phyloP scores from a whole-genome alignment of 78 protist species.

The Anaeramoeba flamelloides region DNA sequence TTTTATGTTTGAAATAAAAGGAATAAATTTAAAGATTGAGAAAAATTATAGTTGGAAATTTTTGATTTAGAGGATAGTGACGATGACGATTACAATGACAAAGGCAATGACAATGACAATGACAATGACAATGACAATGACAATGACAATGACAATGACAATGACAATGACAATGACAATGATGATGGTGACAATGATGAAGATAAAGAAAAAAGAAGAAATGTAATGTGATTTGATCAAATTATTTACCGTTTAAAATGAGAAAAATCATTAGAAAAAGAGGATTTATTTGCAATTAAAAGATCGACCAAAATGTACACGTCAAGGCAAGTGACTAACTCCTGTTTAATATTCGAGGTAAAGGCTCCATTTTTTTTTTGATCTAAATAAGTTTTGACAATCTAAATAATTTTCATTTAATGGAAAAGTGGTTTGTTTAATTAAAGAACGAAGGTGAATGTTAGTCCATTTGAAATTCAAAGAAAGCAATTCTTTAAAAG shows the following conservation, averaged over 20 bases:
- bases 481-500: too few species aligned
- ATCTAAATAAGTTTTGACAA: too few species aligned
- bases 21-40: neutral
- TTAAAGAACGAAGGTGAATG: too few species aligned
- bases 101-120: neutral
- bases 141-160: neutral
- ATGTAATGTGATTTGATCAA: neutral
- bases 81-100: too few species aligned
- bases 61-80: too few species aligned
- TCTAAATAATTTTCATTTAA: too few species aligned
- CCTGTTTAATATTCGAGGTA: too few species aligned
- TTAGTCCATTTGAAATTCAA: too few species aligned
- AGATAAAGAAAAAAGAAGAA: neutral
- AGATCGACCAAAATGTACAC: neutral
- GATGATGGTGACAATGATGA: neutral
- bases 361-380: too few species aligned
- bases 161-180: neutral
- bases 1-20: neutral
- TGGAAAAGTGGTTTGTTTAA: too few species aligned
- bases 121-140: conserved; percentile 11
- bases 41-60: neutral
- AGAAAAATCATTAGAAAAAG: conserved; percentile 1
- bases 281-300: neutral
- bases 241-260: neutral
- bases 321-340: too few species aligned